Conservation (phyloP, 768 basidiomycete genomes). For the Lenzites betulinus region DNA sequence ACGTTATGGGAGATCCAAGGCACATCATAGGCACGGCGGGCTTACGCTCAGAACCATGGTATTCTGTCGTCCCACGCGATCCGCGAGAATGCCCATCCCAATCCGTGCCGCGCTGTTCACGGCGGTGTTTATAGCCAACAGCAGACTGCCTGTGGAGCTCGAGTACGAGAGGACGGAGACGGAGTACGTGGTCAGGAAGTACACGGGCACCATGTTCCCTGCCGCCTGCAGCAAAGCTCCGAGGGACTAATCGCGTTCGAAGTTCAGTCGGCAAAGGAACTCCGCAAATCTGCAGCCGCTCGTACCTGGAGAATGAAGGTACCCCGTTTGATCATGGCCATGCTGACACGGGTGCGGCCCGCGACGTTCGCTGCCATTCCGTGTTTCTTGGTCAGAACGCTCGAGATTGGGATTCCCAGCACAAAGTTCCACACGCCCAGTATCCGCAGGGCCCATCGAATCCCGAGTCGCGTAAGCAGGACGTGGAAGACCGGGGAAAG, state of each 20-base stretch:
- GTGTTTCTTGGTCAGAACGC: slow-evolving; percentile 35
- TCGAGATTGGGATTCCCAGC: slow-evolving; percentile 39
- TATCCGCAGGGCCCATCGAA: slow-evolving; percentile 40
- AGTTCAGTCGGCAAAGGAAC: not conserved
- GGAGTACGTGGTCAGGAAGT: slow-evolving; percentile 47
- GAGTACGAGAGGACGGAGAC: slow-evolving; percentile 42
- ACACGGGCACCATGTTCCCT: slow-evolving; percentile 46
- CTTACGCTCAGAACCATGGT: slow-evolving; percentile 43
- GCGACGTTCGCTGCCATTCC: slow-evolving; percentile 17
- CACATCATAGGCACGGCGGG: not conserved
- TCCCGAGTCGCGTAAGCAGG: slow-evolving; percentile 39
- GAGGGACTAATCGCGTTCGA: slow-evolving; percentile 31
- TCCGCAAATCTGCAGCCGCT: not conserved
- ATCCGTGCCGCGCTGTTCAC: slow-evolving; percentile 46
- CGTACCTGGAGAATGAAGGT: slow-evolving; percentile 45
- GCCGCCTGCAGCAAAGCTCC: slow-evolving; percentile 47
- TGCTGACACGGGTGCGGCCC: slow-evolving; percentile 34
- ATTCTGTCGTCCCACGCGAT: slow-evolving; percentile 46
- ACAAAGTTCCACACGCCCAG: slow-evolving; percentile 44
- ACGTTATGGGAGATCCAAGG: not conserved
- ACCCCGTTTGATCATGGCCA: slow-evolving; percentile 40
- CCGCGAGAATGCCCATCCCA: slow-evolving; percentile 44
- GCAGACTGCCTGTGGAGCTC: slow-evolving; percentile 37
- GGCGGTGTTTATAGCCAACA: slow-evolving; percentile 45
- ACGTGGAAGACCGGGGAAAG: slow-evolving; percentile 42